These are phyloP conservation scores for Smallanthus sonchifolius DNA, from an alignment of 129 eudicot genomes.

Conservation along the genomic window DNA sequence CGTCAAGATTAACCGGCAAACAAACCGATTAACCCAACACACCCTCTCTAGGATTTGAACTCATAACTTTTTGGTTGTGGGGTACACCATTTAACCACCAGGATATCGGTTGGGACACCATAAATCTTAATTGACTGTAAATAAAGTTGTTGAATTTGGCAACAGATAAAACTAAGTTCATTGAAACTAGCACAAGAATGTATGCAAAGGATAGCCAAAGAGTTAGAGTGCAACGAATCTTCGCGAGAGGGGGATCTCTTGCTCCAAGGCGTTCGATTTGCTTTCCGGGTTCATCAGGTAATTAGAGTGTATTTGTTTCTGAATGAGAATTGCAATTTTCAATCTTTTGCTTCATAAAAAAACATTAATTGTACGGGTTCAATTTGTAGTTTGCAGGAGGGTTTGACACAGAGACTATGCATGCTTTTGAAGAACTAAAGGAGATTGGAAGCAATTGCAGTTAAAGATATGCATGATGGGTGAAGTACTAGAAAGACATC, in stretches of 20 bases:
- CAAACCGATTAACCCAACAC: too few relatives aligned
- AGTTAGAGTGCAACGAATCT: slow-evolving; percentile 45
- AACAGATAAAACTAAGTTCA: slow-evolving; percentile 68
- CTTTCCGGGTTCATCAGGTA: slow-evolving; percentile 92
- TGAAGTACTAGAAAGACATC: not conserved
- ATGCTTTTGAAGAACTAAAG: slow-evolving; percentile 69
- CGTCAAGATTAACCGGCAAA: too few relatives aligned
- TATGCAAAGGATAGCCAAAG: slow-evolving; percentile 59
- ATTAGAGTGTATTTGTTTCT: not conserved
- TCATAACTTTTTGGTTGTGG: too few relatives aligned
- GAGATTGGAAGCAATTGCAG: slow-evolving; percentile 32
- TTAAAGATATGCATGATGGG: not conserved
- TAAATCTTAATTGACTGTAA: not conserved
- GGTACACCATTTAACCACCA: too few relatives aligned
- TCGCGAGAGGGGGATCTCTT: slow-evolving; percentile 56
- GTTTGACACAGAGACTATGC: slow-evolving; percentile 64
- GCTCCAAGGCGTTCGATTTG: slow-evolving; percentile 78
- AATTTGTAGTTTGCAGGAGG: slow-evolving; percentile 80
- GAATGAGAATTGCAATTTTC: too few relatives aligned
- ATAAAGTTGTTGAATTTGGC: not conserved
- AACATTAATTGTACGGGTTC: not conserved
- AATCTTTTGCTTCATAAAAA: too few relatives aligned
- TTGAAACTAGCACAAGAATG: slow-evolving; percentile 65
- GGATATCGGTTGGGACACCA: too few relatives aligned
- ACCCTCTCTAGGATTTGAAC: too few relatives aligned